Conservation (phyloP, 805 yeast genomes). For the Blastobotrys mokoenaii region DNA sequence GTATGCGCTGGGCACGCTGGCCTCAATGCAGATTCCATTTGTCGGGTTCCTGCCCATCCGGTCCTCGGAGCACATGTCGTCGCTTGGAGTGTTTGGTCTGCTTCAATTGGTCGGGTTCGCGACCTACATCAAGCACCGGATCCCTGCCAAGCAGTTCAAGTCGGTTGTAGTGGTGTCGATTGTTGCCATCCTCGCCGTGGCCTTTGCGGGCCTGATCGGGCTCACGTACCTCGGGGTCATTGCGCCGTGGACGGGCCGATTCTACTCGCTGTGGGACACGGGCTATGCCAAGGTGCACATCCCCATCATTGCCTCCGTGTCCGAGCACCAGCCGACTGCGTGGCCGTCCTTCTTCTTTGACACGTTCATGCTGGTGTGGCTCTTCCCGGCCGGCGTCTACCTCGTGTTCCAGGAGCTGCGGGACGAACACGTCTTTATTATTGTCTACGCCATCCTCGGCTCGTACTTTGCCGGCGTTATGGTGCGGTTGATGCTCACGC, state of each 20-base stretch:
- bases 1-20: conserved; percentile 95
- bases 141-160: conserved; percentile 66
- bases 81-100: conserved; percentile 93
- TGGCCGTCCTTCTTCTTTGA: conserved; percentile 99
- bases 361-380: conserved; percentile 86
- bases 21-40: conserved; percentile 98
- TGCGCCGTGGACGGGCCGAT: conserved; percentile 99
- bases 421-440: conserved; percentile 87
- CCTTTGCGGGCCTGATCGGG: conserved; percentile 61
- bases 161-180: conserved; percentile 42
- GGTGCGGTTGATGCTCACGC: conserved; percentile 94
- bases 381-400: conserved; percentile 96
- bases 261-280: conserved; percentile 97
- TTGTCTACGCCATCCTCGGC: conserved; percentile 86
- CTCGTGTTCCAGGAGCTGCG: conserved; percentile 80
- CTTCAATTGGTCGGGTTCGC: conserved; percentile 86
- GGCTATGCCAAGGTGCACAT: conserved; percentile 95
- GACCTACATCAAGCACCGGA: conserved; percentile 64
- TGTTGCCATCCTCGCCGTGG: conserved; percentile 46
- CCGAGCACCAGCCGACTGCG: conserved; percentile 99
- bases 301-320: conserved; percentile 96
- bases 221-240: conserved; percentile 87
- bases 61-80: conserved; percentile 97
- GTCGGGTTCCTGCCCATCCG: conserved; percentile 96
- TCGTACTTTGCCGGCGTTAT: conserved; percentile 98